Conservation (phyloP, 306 rosid genomes). For the Quercus suber region DNA sequence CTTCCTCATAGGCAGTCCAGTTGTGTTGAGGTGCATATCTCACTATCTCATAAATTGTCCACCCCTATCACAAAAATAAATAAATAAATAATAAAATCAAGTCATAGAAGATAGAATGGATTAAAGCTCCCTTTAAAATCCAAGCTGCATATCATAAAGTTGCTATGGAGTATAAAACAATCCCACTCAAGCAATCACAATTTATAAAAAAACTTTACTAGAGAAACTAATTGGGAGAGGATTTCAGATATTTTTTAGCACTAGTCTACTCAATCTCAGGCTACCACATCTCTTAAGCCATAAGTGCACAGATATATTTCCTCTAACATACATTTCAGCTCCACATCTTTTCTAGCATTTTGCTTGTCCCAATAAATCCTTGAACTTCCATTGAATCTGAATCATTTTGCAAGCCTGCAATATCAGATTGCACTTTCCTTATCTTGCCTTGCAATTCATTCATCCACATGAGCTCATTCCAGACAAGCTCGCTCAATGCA, state of each 20-base stretch:
- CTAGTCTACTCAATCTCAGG: not conserved
- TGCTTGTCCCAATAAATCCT: not conserved
- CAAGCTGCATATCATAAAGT: not conserved
- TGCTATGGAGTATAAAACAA: not conserved
- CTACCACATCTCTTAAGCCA: not conserved
- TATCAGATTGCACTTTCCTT: not conserved
- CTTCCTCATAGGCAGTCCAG: slow-evolving; percentile 96
- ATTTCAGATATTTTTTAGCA: not conserved
- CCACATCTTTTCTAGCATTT: not conserved
- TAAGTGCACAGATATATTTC: not conserved
- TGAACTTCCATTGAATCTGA: not conserved
- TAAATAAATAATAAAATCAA: slow-evolving; percentile 1
- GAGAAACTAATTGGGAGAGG: not conserved
- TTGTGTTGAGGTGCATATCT: slow-evolving; percentile 94
- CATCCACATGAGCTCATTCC: not conserved
- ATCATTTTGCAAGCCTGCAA: not conserved
- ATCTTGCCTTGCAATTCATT: not conserved
- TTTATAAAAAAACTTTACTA: not conserved
- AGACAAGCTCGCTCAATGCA: not conserved
- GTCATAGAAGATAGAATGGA: slow-evolving; percentile 1
- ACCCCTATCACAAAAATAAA: slow-evolving; percentile 50
- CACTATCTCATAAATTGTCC: slow-evolving; percentile 88
- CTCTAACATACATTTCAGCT: not conserved
- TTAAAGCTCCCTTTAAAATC: not conserved
- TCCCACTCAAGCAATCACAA: not conserved